Evolutionary conservation across 2,329 filamentous ascomycete species (phyloP).

Genomic region (Tolypocladium sp.): DNA sequence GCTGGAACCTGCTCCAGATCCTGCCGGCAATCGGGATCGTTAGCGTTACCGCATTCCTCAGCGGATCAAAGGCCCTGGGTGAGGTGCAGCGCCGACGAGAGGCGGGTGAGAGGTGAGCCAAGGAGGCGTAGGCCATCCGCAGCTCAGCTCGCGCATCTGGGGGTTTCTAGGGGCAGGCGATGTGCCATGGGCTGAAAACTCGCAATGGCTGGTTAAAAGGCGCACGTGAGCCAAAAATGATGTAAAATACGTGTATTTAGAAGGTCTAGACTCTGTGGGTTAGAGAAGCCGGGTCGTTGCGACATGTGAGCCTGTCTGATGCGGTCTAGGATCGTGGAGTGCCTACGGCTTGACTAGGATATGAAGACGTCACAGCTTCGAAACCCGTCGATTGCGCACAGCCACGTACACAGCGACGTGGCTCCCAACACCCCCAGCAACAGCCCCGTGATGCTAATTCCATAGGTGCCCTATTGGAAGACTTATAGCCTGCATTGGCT

Average conservation of each 20-base stretch:
- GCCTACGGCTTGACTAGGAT: not conserved
- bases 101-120: conserved; percentile 53
- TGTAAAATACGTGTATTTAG: not conserved
- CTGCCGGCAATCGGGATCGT: conserved; percentile 65
- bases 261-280: not conserved
- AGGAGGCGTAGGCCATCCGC: not conserved
- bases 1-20: conserved; percentile 85
- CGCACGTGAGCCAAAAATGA: not conserved
- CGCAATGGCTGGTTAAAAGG: not conserved
- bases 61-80: conserved; percentile 79
- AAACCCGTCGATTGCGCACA: not conserved
- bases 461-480: not conserved
- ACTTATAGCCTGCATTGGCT: not conserved
- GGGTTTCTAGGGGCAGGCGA: not conserved
- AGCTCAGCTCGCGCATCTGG: not conserved
- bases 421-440: not conserved
- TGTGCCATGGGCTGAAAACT: not conserved
- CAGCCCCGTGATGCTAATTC: not conserved
- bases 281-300: not conserved
- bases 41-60: conserved; percentile 67
- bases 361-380: not conserved
- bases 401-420: not conserved
- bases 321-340: not conserved
- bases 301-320: not conserved
- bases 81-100: conserved; percentile 87